Conservation (phyloP, 129 eudicot species). For the Escallonia rubra region DNA sequence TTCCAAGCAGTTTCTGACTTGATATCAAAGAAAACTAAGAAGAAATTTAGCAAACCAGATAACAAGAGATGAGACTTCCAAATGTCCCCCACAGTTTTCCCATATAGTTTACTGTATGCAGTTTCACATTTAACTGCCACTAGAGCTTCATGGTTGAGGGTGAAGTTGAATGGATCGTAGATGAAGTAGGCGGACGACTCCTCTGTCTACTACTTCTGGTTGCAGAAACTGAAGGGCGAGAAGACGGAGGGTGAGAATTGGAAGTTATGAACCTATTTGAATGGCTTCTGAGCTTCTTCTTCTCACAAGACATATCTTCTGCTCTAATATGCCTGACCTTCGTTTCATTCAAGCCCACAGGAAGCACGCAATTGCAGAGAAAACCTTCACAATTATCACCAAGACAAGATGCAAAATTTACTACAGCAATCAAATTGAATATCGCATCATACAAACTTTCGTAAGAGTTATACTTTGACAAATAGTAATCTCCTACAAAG, state of each 20-base stretch:
- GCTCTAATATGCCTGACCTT: constrained; percentile 56
- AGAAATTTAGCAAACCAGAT: too few species aligned
- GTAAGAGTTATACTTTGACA: too few species aligned
- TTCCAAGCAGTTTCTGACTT: too few species aligned
- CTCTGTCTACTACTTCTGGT: constrained; percentile 24
- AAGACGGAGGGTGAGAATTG: constrained; percentile 2
- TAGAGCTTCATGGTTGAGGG: constrained; percentile 4
- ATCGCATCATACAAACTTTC: too few species aligned
- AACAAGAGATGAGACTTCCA: too few species aligned
- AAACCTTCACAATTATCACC: constrained; percentile 41
- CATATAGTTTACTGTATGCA: background rate
- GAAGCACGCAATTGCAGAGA: constrained; percentile 86
- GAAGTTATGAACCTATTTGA: constrained; percentile 63
- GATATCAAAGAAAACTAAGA: too few species aligned
- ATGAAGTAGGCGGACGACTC: constrained; percentile 16
- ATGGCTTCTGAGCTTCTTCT: constrained; percentile 62
- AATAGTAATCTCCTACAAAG: too few species aligned
- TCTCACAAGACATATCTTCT: constrained; percentile 44
- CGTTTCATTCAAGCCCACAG: constrained; percentile 69
- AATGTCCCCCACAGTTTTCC: too few species aligned
- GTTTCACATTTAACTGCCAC: background rate
- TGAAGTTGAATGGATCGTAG: constrained; percentile 10
- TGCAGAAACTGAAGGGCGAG: constrained; percentile 38
- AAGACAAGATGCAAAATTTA: background rate
- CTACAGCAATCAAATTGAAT: too few species aligned